phyloP scores from a whole-genome alignment of 176 grass and related monocot genomes.

The Elymus sibiricus region DNA sequence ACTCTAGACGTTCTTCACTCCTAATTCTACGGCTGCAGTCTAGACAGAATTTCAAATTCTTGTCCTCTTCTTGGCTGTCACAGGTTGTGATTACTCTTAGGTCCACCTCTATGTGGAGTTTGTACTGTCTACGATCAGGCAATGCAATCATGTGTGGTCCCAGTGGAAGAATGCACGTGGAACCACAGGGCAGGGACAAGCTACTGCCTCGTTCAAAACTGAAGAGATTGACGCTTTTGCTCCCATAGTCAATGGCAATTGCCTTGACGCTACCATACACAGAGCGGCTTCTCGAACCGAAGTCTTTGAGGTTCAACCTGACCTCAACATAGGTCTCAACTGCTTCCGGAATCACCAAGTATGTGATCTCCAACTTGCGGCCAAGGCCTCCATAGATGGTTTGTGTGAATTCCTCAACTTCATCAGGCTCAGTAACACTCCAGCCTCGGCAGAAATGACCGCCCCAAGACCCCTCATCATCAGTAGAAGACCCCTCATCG shows the following conservation, averaged over 20 bases:
- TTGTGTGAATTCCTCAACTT: not conserved
- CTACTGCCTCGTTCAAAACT: not conserved
- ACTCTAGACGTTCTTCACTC: not conserved
- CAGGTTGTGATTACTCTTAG: not conserved
- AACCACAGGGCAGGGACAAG: not conserved
- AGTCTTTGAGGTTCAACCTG: not conserved
- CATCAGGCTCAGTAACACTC: not conserved
- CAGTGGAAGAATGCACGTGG: not conserved
- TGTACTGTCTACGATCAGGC: not conserved
- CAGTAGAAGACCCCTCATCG: not conserved
- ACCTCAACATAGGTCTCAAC: not conserved
- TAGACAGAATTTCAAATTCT: not conserved
- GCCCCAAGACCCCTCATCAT: not conserved
- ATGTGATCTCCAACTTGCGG: not conserved
- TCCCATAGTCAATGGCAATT: not conserved
- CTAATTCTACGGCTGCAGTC: not conserved
- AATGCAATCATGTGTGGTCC: not conserved
- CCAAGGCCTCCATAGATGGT: not conserved
- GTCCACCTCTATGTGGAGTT: not conserved
- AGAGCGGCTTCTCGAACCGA: not conserved
- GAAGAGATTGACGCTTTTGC: not conserved
- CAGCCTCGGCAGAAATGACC: not conserved
- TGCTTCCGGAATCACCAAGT: not conserved
- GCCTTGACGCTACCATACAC: not conserved
- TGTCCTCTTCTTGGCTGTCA: not conserved